phyloP scores from a whole-genome alignment of 164 flowering plant species.

The Magnolia officinalis region DNA sequence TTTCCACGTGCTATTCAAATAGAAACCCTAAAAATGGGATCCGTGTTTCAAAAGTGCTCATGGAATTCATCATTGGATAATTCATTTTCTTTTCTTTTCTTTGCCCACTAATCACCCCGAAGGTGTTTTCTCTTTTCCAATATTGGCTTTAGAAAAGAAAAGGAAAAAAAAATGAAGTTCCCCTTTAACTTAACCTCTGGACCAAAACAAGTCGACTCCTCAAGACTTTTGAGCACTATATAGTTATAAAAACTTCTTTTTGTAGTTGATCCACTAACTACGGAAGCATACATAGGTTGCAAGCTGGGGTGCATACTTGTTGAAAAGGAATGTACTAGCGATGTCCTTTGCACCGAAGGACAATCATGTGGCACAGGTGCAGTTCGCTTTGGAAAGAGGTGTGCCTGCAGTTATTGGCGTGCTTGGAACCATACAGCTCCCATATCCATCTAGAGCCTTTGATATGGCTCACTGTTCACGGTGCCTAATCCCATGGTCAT shows the following conservation, averaged over 20 bases:
- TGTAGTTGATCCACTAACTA: neutral
- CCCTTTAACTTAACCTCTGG: neutral
- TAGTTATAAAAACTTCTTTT: neutral
- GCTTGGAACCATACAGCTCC: slow-evolving; percentile 67
- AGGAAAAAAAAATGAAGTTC: neutral
- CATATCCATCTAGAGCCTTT: slow-evolving; percentile 82
- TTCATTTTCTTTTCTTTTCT: neutral
- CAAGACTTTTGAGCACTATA: neutral
- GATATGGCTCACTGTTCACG: slow-evolving; percentile 95
- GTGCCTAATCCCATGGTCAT: slow-evolving; percentile 82
- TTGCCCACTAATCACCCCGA: too few relatives aligned
- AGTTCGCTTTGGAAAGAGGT: slow-evolving; percentile 89
- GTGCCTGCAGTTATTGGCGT: slow-evolving; percentile 95
- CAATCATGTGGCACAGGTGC: slow-evolving; percentile 85
- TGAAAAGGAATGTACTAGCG: slow-evolving; percentile 70
- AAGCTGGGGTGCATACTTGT: slow-evolving; percentile 83
- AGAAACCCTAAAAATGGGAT: neutral
- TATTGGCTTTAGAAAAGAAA: neutral
- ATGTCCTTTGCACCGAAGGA: slow-evolving; percentile 95
- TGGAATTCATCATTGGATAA: neutral
- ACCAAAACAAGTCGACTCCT: neutral
- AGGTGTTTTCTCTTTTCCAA: too few relatives aligned
- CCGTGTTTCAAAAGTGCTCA: neutral
- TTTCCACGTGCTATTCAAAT: too few relatives aligned
- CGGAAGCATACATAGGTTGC: slow-evolving; percentile 50